Evolutionary conservation across 768 basidiomycete species (phyloP), one percentile per base, ranked within the genome.

Genomic region (Termitomyces sp.): DNA sequence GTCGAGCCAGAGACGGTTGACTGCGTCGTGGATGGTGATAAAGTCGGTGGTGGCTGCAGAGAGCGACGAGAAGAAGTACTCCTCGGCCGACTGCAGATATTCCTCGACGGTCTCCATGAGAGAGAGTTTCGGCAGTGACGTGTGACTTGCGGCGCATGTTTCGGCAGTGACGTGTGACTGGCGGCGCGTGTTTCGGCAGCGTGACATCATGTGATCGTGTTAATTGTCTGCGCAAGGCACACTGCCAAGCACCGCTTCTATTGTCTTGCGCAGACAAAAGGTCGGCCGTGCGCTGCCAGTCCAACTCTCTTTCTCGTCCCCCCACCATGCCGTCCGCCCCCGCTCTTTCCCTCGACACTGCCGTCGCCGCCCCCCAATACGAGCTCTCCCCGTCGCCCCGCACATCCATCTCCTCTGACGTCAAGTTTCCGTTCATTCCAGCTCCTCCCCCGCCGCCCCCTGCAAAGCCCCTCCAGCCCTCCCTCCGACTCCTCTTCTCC

Each of bases 1-100:
- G 66, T 94, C 91, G 24, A 82, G 71, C 87, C 88, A 92, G 56
- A 92, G 75, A 26, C 84, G 80, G 62, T 88, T 80, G 22, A 86
- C 70, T 31, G 83, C 79, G 59, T 90, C 86, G 56, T 82, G 81
- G 48, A 90, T 73, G 62, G 78, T 82, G 41, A 85, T 83, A 47
- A 90, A 72, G 64, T 83, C 82, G 31, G 82, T 77, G 0, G 83
- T 80, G 5, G 81, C 85, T 16, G 81, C 73, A 44, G 80, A 72
- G 24, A 87, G 65, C 12, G 85, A 81, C 33, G 80, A 71, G 51
- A 78, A 75, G 68, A 92, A 70, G 62, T 82, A 77, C 58, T 83
- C 82, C 65, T 91, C 88, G 51, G 87, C 70, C 29, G 82, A 78
- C 61, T 82, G 77, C 45, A 90, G 74, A 66, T 87, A 88, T 62